A percentile compares a stretch with the other conserved stretches of the same genome.
Conservation (phyloP, 169 alveolate genomes). For the Plasmodium malariae region DNA sequence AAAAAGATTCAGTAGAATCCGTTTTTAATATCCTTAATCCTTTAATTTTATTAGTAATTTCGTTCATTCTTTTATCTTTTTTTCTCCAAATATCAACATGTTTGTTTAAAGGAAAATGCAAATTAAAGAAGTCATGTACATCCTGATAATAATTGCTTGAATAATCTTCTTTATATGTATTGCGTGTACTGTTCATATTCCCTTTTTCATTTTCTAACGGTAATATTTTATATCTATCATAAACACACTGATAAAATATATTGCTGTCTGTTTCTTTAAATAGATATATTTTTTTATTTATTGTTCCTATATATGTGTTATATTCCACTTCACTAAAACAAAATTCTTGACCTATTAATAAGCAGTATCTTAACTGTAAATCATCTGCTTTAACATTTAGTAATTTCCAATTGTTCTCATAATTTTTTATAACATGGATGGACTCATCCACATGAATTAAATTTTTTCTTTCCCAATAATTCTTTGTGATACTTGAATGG, state of each 20-base stretch:
- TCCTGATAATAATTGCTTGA: constrained; percentile 7
- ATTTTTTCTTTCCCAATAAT: not conserved
- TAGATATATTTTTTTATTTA: constrained; percentile 54
- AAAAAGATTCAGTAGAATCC: constrained; percentile 84
- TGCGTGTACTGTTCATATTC: not conserved
- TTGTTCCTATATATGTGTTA: constrained; percentile 31
- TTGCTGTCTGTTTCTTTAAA: constrained; percentile 49
- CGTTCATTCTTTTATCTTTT: constrained; percentile 78
- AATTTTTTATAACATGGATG: constrained; percentile 33
- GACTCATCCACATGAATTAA: not conserved
- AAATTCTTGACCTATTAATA: constrained; percentile 71
- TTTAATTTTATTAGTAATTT: constrained; percentile 66
- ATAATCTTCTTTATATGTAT: not conserved
- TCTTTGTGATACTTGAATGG: not conserved
- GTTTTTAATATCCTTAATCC: constrained; percentile 83
- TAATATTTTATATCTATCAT: not conserved
- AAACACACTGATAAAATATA: constrained; percentile 51
- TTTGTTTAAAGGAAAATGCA: constrained; percentile 62
- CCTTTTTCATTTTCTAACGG: not conserved
- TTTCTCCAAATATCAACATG: constrained; percentile 66
- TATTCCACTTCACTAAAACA: constrained; percentile 41
- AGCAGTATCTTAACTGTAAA: constrained; percentile 57
- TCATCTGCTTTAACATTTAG: constrained; percentile 37
- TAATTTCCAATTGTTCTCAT: constrained; percentile 24
- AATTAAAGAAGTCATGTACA: constrained; percentile 44